phyloP scores from a whole-genome alignment of 257 asterid genomes.

The Solanum ossicruentum region DNA sequence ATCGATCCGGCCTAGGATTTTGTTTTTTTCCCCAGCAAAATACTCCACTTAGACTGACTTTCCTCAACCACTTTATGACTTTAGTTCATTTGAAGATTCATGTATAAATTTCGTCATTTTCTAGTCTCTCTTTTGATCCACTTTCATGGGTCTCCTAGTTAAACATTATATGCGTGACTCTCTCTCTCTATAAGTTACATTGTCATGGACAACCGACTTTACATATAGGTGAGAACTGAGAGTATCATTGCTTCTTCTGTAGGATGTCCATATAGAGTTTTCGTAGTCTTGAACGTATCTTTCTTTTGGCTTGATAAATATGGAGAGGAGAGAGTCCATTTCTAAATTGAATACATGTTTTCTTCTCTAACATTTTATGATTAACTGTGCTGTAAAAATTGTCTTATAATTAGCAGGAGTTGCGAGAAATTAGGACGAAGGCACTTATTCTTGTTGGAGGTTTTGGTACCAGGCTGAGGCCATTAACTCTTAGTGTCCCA shows the following conservation, averaged over 20 bases:
- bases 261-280: slow-evolving; percentile 31
- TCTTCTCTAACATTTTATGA: neutral
- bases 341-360: neutral
- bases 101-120: slow-evolving; percentile 11
- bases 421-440: slow-evolving; percentile 44
- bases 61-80: slow-evolving; percentile 2
- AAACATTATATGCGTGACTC: slow-evolving; percentile 24
- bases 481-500: slow-evolving; percentile 75
- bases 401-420: slow-evolving; percentile 8
- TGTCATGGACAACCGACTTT: slow-evolving; percentile 28
- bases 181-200: slow-evolving; percentile 13
- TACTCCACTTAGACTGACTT: slow-evolving; percentile 6
- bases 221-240: slow-evolving; percentile 2
- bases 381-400: neutral
- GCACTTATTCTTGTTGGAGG: slow-evolving; percentile 97
- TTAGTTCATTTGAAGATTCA: slow-evolving; percentile 10
- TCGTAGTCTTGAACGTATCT: slow-evolving; percentile 20
- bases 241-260: slow-evolving; percentile 10
- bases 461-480: slow-evolving; percentile 90
- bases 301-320: slow-evolving; percentile 6
- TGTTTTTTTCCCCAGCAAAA: slow-evolving; percentile 26
- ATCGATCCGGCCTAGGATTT: slow-evolving; percentile 39
- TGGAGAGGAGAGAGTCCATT: neutral
- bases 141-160: slow-evolving; percentile 10
- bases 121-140: slow-evolving; percentile 2